Percentiles rank a stretch among this genome's conserved stretches.
These are phyloP conservation scores for Torulaspora microellipsoides DNA, from an alignment of 805 yeast species.

Conservation along the genomic window DNA sequence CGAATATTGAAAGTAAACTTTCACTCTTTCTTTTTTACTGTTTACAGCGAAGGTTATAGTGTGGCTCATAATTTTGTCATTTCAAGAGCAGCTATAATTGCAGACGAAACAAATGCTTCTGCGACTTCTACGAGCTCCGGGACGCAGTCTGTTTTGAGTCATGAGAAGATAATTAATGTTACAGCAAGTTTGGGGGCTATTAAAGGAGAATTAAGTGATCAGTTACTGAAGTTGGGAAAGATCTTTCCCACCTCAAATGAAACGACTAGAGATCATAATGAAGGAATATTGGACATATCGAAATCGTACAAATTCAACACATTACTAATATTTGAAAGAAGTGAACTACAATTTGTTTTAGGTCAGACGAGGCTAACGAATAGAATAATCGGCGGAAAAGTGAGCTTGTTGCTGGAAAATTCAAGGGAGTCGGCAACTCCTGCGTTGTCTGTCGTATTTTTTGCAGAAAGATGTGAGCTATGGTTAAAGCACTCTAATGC, in stretches of 20 bases:
- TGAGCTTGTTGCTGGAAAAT: slow-evolving; percentile 21
- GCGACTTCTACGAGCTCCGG: slow-evolving; percentile 6
- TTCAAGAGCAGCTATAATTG: slow-evolving; percentile 18
- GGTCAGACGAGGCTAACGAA: slow-evolving; percentile 16
- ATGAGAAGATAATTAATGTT: slow-evolving; percentile 20
- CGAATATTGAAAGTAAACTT: slow-evolving; percentile 17
- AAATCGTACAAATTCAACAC: slow-evolving; percentile 19
- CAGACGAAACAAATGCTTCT: slow-evolving; percentile 17
- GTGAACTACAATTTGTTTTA: slow-evolving; percentile 20
- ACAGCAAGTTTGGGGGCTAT: slow-evolving; percentile 23
- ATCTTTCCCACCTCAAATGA: slow-evolving; percentile 2
- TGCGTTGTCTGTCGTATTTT: slow-evolving; percentile 23
- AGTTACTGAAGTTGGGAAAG: slow-evolving; percentile 15
- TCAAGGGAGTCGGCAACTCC: slow-evolving; percentile 21
- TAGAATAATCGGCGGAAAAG: slow-evolving; percentile 16
- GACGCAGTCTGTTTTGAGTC: slow-evolving; percentile 7
- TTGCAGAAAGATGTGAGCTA: slow-evolving; percentile 19
- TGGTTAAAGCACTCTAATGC: slow-evolving; percentile 18
- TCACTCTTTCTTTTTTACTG: slow-evolving; percentile 24
- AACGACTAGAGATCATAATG: neutral
- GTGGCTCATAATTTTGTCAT: slow-evolving; percentile 26
- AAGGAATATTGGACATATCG: neutral
- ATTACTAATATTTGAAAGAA: slow-evolving; percentile 18
- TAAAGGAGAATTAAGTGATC: slow-evolving; percentile 27
- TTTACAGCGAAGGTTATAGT: slow-evolving; percentile 22